A percentile compares a stretch with the other conserved stretches of the same genome.
Conservation (phyloP, 495 filamentous ascomycete genomes). For the Letharia columbiana region DNA sequence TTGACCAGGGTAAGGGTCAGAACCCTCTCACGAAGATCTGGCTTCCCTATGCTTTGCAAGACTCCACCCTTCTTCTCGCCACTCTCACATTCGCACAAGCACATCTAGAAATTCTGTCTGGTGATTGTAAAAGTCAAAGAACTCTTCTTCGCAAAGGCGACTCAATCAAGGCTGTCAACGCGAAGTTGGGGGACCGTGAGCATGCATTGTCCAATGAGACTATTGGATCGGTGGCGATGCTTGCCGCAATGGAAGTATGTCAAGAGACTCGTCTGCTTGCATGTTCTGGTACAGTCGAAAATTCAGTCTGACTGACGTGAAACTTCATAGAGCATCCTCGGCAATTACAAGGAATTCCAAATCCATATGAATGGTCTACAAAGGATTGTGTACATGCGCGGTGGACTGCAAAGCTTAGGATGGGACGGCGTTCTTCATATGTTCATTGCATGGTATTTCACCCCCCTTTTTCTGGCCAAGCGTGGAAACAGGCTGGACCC, state of each 20-base stretch:
- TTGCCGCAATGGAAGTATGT: constrained; percentile 17
- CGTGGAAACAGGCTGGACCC: background rate
- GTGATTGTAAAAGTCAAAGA: background rate
- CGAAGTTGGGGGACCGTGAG: constrained; percentile 4
- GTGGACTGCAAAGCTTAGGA: constrained; percentile 6
- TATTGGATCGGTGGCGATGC: constrained; percentile 17
- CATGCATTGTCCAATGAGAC: constrained; percentile 9
- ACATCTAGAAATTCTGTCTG: constrained; percentile 12
- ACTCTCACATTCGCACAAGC: constrained; percentile 10
- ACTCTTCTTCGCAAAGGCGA: constrained; percentile 11
- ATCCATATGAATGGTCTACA: constrained; percentile 15
- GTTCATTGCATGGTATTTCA: constrained; percentile 15
- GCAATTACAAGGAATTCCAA: constrained; percentile 5
- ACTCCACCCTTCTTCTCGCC: constrained; percentile 11
- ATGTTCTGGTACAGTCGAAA: background rate
- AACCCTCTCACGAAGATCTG: constrained; percentile 9
- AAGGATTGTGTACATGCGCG: constrained; percentile 6
- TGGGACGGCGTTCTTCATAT: constrained; percentile 11
- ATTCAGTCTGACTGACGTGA: background rate
- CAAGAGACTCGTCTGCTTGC: background rate
- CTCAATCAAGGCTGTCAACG: constrained; percentile 16
- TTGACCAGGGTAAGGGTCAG: background rate
- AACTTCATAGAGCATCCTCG: background rate
- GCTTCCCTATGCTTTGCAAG: constrained; percentile 13
- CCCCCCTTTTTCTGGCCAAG: background rate